Conservation (phyloP, 2,329 filamentous ascomycete species). For the Zymoseptoria brevis region DNA sequence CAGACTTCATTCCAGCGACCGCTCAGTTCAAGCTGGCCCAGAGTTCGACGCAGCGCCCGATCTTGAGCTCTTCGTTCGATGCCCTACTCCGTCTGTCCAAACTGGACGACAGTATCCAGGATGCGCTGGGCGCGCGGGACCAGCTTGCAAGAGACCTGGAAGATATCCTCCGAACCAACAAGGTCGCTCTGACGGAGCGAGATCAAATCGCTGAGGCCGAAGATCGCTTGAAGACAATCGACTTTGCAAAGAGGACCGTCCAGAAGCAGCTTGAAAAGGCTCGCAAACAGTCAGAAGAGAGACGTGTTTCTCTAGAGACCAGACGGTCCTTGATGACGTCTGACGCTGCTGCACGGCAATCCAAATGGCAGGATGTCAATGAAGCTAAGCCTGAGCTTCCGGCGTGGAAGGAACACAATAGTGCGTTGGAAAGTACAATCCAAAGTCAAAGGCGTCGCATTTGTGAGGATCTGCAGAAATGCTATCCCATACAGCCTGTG, state of each 20-base stretch:
- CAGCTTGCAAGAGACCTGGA: slow-evolving; percentile 73
- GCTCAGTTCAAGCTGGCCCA: slow-evolving; percentile 21
- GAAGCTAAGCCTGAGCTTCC: slow-evolving; percentile 48
- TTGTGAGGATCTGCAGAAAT: slow-evolving; percentile 68
- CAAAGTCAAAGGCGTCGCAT: slow-evolving; percentile 81
- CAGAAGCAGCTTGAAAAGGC: slow-evolving; percentile 57
- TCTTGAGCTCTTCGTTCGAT: slow-evolving; percentile 74
- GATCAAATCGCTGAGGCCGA: slow-evolving; percentile 35
- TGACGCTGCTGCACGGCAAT: slow-evolving; percentile 30
- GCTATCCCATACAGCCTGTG: slow-evolving; percentile 73
- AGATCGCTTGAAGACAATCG: slow-evolving; percentile 37
- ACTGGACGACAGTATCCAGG: slow-evolving; percentile 82
- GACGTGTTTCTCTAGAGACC: slow-evolving; percentile 57
- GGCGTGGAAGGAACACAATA: slow-evolving; percentile 23
- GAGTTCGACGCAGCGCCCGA: slow-evolving; percentile 27
- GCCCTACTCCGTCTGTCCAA: slow-evolving; percentile 81
- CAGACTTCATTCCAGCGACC: slow-evolving; percentile 22
- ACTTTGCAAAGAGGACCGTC: slow-evolving; percentile 53
- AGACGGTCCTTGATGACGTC: slow-evolving; percentile 59
- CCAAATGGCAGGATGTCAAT: slow-evolving; percentile 40
- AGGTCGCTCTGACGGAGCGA: slow-evolving; percentile 29
- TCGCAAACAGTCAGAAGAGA: slow-evolving; percentile 56
- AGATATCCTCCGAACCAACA: slow-evolving; percentile 33
- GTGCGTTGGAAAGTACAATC: slow-evolving; percentile 55
- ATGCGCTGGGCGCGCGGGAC: slow-evolving; percentile 71